Conservation (phyloP, 176 grass and related monocot species). For the Triticum dicoccoides region DNA sequence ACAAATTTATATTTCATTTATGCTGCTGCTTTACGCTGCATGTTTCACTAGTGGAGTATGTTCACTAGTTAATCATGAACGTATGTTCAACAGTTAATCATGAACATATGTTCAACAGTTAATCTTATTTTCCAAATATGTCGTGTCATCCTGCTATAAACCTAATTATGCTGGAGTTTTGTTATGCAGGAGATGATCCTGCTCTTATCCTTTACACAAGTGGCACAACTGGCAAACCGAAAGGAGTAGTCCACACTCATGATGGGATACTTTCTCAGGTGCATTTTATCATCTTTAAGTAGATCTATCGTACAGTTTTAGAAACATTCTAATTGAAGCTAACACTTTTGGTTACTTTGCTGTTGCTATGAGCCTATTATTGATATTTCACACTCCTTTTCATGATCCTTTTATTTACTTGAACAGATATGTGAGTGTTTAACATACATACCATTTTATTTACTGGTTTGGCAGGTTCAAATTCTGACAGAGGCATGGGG, state of each 20-base stretch:
- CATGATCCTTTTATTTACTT: not conserved
- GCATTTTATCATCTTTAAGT: conserved; percentile 23
- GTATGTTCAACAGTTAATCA: not conserved
- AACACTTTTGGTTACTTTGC: not conserved
- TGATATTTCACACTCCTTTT: not conserved
- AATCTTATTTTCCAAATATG: conserved; percentile 3
- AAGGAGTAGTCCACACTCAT: conserved; percentile 93
- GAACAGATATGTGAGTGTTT: not conserved
- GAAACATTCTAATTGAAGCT: not conserved
- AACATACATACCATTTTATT: conserved; percentile 29
- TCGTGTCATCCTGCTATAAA: not conserved
- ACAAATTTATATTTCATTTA: not conserved
- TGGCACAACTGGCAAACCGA: conserved; percentile 97
- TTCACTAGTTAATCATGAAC: not conserved
- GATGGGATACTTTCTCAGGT: conserved; percentile 83
- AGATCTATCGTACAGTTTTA: not conserved
- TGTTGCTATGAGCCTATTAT: conserved; percentile 9
- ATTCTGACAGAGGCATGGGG: conserved; percentile 89
- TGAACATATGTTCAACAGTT: not conserved
- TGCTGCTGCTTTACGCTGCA: not conserved
- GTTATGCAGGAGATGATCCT: conserved; percentile 75
- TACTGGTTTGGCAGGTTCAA: conserved; percentile 66
- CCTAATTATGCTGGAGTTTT: conserved; percentile 14
- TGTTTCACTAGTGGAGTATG: not conserved
- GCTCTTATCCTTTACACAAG: conserved; percentile 98